Conservation (phyloP, 2,329 filamentous ascomycete species). For the Fusarium sp. region DNA sequence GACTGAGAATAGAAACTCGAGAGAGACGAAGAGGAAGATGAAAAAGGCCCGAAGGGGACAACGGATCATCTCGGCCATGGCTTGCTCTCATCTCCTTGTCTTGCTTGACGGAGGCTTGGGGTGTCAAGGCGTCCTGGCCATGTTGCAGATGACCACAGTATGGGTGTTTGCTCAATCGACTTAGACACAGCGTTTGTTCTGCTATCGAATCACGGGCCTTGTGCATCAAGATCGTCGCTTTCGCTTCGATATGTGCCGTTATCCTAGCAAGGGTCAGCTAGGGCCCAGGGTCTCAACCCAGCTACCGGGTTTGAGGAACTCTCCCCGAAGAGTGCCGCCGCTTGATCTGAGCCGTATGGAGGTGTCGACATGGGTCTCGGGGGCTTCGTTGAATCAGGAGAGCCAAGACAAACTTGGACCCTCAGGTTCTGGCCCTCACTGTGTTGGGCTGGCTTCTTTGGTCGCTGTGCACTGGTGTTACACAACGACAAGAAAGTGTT, state of each 20-base stretch:
- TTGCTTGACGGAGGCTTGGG: background rate
- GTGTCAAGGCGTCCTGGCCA: background rate
- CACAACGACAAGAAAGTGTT: slow-evolving; percentile 23
- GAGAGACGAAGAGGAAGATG: slow-evolving; percentile 3
- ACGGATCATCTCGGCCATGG: background rate
- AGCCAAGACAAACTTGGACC: slow-evolving; percentile 17
- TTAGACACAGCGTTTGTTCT: slow-evolving; percentile 26
- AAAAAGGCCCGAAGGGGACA: background rate
- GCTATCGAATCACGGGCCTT: slow-evolving; percentile 25
- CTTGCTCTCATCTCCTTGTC: background rate
- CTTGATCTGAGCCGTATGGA: slow-evolving; percentile 7
- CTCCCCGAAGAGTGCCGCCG: background rate
- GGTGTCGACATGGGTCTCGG: slow-evolving; percentile 16
- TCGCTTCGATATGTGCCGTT: slow-evolving; percentile 3
- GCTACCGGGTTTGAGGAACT: slow-evolving; percentile 16
- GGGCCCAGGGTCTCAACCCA: slow-evolving; percentile 11
- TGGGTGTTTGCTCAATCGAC: slow-evolving; percentile 23
- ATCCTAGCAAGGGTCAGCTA: slow-evolving; percentile 9
- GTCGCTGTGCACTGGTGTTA: slow-evolving; percentile 21
- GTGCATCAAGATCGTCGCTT: slow-evolving; percentile 14
- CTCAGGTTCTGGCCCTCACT: background rate
- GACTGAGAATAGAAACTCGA: background rate
- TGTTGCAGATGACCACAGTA: background rate
- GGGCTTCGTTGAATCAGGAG: background rate
- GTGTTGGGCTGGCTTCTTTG: slow-evolving; percentile 6